Base-by-base conservation (phyloP, 179 eudicot genomes). In the Drosera spatulata region DNA sequence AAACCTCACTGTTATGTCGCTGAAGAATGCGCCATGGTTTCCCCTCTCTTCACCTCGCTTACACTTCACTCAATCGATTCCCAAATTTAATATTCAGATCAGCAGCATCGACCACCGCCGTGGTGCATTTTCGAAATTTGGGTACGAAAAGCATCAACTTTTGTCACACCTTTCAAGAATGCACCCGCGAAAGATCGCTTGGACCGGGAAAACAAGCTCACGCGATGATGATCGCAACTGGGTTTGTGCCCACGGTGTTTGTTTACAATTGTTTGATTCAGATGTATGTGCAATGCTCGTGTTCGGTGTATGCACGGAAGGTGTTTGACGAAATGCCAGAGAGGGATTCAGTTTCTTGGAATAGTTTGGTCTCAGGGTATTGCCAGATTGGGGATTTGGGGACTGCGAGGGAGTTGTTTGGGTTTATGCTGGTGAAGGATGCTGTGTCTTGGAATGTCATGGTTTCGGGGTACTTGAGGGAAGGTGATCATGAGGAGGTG, bases 251-350 rank as follows among this genome's bases (percentile, higher is more conserved):
- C 68, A 85, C 96, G 2, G 58, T 80, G 37, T 90, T 87, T 15
- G 96, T 90, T 14, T 69, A 86, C 10, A 90, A 90, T 66, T 90
- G 97, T 69, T 77, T 87, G 79, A 73, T 90, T 8, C 86, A 85
- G 41, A 47, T 87, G 86, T 91, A 88, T 53, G 44, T 82, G 1
- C 83, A 77, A 61, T 85, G 96, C 57, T 80, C 75, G 22, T 38
- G 37, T 45, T 64, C 85, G 53, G 59, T 22, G 33, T 73, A 60
- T 66, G 96, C 96, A 33, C 70, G 45, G 38, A 66, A 73, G 45
- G 82, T 87, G 77, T 91, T 91, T 49, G 91, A 85, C 38, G 2
- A 61, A 69, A 88, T 82, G 95, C 70, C 78, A 53, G 52, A 73
- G 42, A 65, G 82, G 56, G 98, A 91, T 65, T 66, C 59, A 0